phyloP scores from a whole-genome alignment of 768 basidiomycete species.

The Holtermanniella nyarrowii region DNA sequence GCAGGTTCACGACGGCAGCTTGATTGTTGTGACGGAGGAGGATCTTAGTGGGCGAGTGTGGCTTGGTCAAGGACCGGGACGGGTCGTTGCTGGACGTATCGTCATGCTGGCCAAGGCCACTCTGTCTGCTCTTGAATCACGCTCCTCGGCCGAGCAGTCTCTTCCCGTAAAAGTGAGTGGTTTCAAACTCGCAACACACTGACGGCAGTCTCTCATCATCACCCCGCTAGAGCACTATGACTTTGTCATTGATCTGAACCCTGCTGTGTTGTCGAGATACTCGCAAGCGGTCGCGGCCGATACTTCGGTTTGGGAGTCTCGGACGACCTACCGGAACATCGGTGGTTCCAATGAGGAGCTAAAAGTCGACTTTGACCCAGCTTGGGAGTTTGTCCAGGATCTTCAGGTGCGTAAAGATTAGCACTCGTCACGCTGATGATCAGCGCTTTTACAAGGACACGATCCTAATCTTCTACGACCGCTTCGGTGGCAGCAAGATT shows the following conservation, averaged over 20 bases:
- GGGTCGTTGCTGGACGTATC: constrained; percentile 63
- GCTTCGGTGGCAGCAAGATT: constrained; percentile 64
- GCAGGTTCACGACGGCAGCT: constrained; percentile 46
- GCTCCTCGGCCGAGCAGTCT: constrained; percentile 40
- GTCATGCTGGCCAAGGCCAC: constrained; percentile 66
- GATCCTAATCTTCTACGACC: constrained; percentile 73
- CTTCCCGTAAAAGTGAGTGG: constrained; percentile 49
- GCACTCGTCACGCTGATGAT: background rate
- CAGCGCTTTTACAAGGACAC: constrained; percentile 66
- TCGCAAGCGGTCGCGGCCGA: constrained; percentile 58
- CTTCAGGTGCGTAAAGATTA: constrained; percentile 56
- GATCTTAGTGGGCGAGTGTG: constrained; percentile 67
- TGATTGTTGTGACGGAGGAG: constrained; percentile 68
- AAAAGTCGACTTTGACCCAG: constrained; percentile 72
- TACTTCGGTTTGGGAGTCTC: constrained; percentile 40
- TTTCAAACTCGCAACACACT: background rate
- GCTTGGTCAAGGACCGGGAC: constrained; percentile 53
- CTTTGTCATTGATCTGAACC: constrained; percentile 65
- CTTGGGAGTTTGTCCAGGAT: constrained; percentile 55
- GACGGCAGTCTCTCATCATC: constrained; percentile 61
- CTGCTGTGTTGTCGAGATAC: constrained; percentile 57
- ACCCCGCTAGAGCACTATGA: constrained; percentile 81
- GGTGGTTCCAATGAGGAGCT: constrained; percentile 17
- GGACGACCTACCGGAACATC: constrained; percentile 19
- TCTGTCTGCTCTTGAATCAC: constrained; percentile 50